Base-by-base conservation (phyloP, 2,329 filamentous ascomycete species). In the Hypoxylon sp. region DNA sequence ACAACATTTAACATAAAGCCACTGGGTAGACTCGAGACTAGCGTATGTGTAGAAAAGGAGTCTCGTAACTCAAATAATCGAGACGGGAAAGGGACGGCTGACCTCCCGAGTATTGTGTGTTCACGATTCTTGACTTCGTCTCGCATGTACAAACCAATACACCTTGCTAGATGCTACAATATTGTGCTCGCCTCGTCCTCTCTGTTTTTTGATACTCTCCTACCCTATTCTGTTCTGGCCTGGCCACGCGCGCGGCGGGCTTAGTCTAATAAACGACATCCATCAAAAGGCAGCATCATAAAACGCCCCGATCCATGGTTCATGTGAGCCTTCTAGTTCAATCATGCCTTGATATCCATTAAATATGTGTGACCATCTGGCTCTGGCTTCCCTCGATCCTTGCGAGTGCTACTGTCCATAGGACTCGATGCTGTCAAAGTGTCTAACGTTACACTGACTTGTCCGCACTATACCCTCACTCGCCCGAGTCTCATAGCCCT, bases 301-400 rank as follows among this genome's bases (percentile, higher is more conserved):
- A n/a, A 69, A 70, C 61, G 56, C 72, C 70, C 65, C 65, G 44
- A 52, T 68, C 70, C 70, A 64, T 72, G 66, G 59, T 67, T 67
- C 70, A 61, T 61, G 61, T 64, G 61, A 69, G 52, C 65, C 68
- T 66, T 74, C 70, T 74, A 74, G 71, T 75, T 74, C 71, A 73
- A 74, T 73, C 71, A 71, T 74, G 70, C 67, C 70, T 70, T 50
- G 67, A 70, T 75, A 74, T 75, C 72, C 73, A 74, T 73, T 73
- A 71, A 71, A 65, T 48, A 62, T 70, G 64, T 28, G 28, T 45
- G 18, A 32, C 61, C 51, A 28, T 61, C 63, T 66, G 65, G 64
- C 69, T 69, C 61, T 30, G 18, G 14, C 46, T 59, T 61, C 52
- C n/a, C n/a, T n/a, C 45, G 50, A 68, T 28, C 63, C 42, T 51